These are phyloP conservation scores for Basidiobolus meristosporus DNA, from an alignment of 371 early-diverging fungal genomes.

Conservation along the genomic window DNA sequence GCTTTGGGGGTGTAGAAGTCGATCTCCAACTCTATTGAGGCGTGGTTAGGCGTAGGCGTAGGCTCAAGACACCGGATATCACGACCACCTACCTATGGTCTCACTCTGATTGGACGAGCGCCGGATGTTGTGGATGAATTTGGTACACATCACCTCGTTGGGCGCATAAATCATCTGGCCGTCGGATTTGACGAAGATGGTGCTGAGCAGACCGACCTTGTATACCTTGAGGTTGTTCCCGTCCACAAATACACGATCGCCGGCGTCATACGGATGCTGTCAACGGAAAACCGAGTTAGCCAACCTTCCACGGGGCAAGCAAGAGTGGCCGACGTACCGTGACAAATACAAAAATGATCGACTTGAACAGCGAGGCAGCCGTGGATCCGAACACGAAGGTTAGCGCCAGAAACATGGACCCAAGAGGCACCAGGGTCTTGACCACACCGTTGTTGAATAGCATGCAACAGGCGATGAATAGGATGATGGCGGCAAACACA, in stretches of 20 bases:
- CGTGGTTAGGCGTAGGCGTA: too few relatives aligned
- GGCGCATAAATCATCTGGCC: slow-evolving; percentile 57
- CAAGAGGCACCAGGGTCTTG: slow-evolving; percentile 6
- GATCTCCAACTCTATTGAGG: slow-evolving; percentile 25
- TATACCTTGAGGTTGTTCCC: slow-evolving; percentile 13
- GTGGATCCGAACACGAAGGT: slow-evolving; percentile 43
- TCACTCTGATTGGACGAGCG: slow-evolving; percentile 47
- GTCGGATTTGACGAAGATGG: slow-evolving; percentile 27
- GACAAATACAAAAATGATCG: slow-evolving; percentile 36
- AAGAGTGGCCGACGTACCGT: slow-evolving; percentile 4
- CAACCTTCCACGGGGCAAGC: neutral
- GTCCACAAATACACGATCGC: slow-evolving; percentile 15
- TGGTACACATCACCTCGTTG: slow-evolving; percentile 39
- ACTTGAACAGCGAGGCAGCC: slow-evolving; percentile 29
- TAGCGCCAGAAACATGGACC: slow-evolving; percentile 30
- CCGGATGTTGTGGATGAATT: slow-evolving; percentile 56
- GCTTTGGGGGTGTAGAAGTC: slow-evolving; percentile 43
- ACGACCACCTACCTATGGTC: slow-evolving; percentile 10
- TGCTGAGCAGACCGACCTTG: slow-evolving; percentile 14
- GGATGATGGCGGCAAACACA: slow-evolving; percentile 10
- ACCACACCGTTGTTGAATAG: slow-evolving; percentile 1
- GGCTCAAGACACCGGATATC: too few relatives aligned
- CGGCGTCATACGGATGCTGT: slow-evolving; percentile 21
- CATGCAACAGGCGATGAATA: neutral
- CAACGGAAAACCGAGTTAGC: slow-evolving; percentile 7